Base-by-base conservation (phyloP, 176 grass and related monocot genomes). In the Triticum timopheevii region DNA sequence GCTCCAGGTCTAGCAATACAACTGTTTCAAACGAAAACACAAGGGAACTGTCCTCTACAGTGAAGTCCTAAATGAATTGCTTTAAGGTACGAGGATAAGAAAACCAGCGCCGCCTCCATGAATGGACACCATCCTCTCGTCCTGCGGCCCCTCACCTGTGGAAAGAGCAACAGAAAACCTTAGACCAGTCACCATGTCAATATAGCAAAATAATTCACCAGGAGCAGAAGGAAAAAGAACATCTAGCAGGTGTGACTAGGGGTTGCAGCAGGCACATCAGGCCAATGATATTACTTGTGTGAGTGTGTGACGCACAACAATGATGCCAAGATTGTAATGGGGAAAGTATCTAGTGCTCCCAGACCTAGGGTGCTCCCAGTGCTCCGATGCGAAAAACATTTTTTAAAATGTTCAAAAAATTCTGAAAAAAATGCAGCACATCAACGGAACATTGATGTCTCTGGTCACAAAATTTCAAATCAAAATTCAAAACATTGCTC, bases 1-100 rank as follows among this genome's bases (percentile, higher is more conserved):
- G 19, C 73, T 76, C 25, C 77, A 77, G 36, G 79, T 63, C 30
- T 65, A 69, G 27, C 70, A 82, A 77, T 15, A 66, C 23, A 86
- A 77, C 27, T 8, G 33, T 69, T 82, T n/a, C 40, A 42, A 78
- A 71, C 22, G 54, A 76, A 77, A 82, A 76, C 54, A 64, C 3
- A 83, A 73, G 22, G 34, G 65, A 39, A 75, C 10, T 61, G 59
- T 76, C 67, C 23, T 80, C 65, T 77, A 69, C 20, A 81, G 62
- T 16, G 13, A 81, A 61, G 4, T 69, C 63, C 83, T 77, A 82
- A 19, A 71, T 16, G 20, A 19, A 65, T 38, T 19, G 30, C 2
- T 80, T 66, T 80, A 7, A 0, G 39, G 68, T 7, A 61, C 11
- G 11, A 28, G 28, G n/a, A 35, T 19, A 30, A 13, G 78, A 24